Base-by-base conservation (phyloP, 441 rosid genomes). In the Raphanus hybrid region DNA sequence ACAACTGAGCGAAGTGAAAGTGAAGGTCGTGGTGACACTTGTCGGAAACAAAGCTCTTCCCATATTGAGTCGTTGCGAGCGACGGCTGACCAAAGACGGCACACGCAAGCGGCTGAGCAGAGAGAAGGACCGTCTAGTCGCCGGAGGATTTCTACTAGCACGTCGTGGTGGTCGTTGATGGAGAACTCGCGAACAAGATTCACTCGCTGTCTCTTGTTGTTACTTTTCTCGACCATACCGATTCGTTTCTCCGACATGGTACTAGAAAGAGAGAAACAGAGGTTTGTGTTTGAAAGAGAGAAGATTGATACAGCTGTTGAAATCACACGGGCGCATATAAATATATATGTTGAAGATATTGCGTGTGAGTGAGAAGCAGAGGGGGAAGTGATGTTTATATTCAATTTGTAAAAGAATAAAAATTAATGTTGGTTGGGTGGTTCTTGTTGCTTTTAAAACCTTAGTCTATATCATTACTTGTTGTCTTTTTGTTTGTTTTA, bases 31-130 rank as follows among this genome's bases (percentile, higher is more conserved):
- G 96, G 89, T 5, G 84, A 74, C 5, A 86, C 84, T 80, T 90
- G 94, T 76, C 90, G 87, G 85, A 94, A 88, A 85, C 98, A 94
- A 70, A 92, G 91, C 82, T 89, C 83, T 79, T 94, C 98, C 98
- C 98, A 94, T 57, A 91, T 82, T 4, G 93, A 84, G 80, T 94
- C 97, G 79, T 82, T 82, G 57, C 91, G 87, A 75, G 90, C 83
- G 23, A 90, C 83, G 69, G 88, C 74, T 75, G 86, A 86, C 98
- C 98, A 94, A 67, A 91, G 95, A 16, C 92, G 90, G 81, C 98
- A 94, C 66, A 92, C 98, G 80, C 95, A 87, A 67, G 98, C 91
- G 14, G 97, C 95, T 59, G 86, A 81, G 59, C 92, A 79, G 4
- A 94, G 91, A 2, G 98, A 90, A n/a, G 87, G 90, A 8, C 93